phyloP scores from a whole-genome alignment of 108 stramenopile species.

The Skeletonema marinoi region DNA sequence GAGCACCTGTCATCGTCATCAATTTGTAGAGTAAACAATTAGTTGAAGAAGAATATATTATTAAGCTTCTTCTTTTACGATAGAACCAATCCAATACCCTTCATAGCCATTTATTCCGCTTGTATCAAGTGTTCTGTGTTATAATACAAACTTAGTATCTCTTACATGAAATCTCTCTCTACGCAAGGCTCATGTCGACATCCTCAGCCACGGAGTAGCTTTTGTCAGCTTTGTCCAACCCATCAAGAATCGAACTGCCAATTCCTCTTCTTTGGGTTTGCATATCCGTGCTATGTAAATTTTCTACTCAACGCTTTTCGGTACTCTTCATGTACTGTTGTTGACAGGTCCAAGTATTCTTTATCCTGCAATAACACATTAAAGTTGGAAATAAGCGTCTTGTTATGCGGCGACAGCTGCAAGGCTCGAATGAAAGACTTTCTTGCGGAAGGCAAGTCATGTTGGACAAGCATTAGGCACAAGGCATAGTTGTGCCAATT shows the following conservation, averaged over 20 bases:
- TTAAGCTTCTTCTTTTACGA: too few species aligned
- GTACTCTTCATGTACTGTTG: not conserved
- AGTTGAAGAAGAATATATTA: too few species aligned
- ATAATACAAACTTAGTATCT: not conserved
- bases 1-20: too few species aligned
- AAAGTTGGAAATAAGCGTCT: conserved; percentile 48
- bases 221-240: not conserved
- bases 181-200: conserved; percentile 1
- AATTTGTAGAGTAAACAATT: too few species aligned
- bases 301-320: not conserved
- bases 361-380: conserved; percentile 39
- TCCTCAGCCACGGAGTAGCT: not conserved
- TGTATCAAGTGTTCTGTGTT: too few species aligned
- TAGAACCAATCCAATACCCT: too few species aligned
- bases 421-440: conserved; percentile 42
- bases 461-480: conserved; percentile 50
- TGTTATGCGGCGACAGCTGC: conserved; percentile 31
- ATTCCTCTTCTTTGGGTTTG: not conserved
- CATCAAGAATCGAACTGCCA: not conserved
- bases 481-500: conserved; percentile 54
- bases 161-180: not conserved
- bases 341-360: conserved; percentile 21
- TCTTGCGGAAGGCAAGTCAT: conserved; percentile 34
- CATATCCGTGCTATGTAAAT: too few species aligned
- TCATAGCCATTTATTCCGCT: too few species aligned